A percentile compares a stretch with the other conserved stretches of the same genome.
These are phyloP conservation scores for Moricandia moricandioides DNA, from an alignment of 345 rosid genomes.

Conservation along the genomic window DNA sequence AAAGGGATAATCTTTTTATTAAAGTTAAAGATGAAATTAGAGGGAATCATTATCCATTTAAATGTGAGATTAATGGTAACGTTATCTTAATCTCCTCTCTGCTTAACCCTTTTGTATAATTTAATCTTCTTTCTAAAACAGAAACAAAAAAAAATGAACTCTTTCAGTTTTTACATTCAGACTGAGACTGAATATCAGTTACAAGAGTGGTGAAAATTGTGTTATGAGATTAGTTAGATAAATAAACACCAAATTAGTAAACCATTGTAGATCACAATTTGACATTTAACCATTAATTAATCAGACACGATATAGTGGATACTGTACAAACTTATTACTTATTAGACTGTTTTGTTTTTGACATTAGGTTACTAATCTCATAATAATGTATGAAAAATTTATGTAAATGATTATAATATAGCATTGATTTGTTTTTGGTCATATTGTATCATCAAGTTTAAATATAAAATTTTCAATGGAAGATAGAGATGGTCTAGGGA, in stretches of 20 bases:
- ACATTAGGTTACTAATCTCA: background rate
- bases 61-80: conserved; percentile 27
- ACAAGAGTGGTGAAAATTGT: background rate
- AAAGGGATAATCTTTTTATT: background rate
- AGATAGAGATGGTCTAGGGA: background rate
- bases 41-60: conserved; percentile 27
- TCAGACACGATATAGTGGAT: background rate
- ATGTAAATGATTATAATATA: background rate
- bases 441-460: background rate
- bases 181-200: background rate
- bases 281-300: background rate
- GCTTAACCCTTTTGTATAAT: background rate
- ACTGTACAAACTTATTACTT: background rate
- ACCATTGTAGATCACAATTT: background rate
- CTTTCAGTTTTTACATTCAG: background rate
- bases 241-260: background rate
- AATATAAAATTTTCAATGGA: background rate
- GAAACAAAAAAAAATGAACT: background rate
- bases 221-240: background rate
- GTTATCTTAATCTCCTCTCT: background rate
- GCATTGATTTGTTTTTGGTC: background rate
- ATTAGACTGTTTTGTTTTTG: background rate
- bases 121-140: background rate
- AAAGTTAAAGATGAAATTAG: conserved; percentile 14
- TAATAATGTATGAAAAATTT: background rate